A percentile compares a stretch with the other conserved stretches of the same genome.
These are phyloP conservation scores for Blastocystis sp. DNA, from an alignment of 352 stramenopile species.

Conservation along the genomic window DNA sequence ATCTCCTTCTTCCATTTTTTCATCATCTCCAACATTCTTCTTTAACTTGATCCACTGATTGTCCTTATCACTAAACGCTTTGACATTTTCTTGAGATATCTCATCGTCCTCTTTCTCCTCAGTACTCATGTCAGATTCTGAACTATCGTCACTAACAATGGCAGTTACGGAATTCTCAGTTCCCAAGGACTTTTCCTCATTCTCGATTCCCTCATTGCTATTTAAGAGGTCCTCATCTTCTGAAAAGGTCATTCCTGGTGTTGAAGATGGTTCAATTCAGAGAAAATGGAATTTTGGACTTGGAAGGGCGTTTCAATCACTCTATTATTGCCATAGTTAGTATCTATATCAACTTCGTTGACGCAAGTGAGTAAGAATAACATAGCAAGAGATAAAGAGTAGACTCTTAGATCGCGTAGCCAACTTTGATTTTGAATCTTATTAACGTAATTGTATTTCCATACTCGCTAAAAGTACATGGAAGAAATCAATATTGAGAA, in stretches of 20 bases:
- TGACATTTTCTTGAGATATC: neutral
- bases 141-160: slow-evolving; percentile 52
- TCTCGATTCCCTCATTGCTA: slow-evolving; percentile 26
- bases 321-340: too few relatives aligned
- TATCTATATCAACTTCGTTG: too few relatives aligned
- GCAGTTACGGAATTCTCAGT: slow-evolving; percentile 21
- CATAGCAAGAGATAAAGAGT: too few relatives aligned
- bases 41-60: slow-evolving; percentile 55
- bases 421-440: neutral
- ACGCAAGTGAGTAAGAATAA: too few relatives aligned
- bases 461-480: neutral
- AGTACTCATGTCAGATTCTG: neutral
- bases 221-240: slow-evolving; percentile 58
- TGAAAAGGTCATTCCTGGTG: slow-evolving; percentile 2
- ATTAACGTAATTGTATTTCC: neutral
- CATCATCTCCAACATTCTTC: neutral
- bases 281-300: neutral
- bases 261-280: neutral
- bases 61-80: slow-evolving; percentile 63
- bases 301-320: too few relatives aligned
- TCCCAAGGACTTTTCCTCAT: neutral
- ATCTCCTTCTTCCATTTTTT: slow-evolving; percentile 33
- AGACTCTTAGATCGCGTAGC: too few relatives aligned
- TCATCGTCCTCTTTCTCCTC: neutral
- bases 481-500: slow-evolving; percentile 26